Evolutionary conservation across 2,329 filamentous ascomycete species (phyloP), one percentile per base, ranked within the genome.

Genomic region (Penicillium corylophilum): DNA sequence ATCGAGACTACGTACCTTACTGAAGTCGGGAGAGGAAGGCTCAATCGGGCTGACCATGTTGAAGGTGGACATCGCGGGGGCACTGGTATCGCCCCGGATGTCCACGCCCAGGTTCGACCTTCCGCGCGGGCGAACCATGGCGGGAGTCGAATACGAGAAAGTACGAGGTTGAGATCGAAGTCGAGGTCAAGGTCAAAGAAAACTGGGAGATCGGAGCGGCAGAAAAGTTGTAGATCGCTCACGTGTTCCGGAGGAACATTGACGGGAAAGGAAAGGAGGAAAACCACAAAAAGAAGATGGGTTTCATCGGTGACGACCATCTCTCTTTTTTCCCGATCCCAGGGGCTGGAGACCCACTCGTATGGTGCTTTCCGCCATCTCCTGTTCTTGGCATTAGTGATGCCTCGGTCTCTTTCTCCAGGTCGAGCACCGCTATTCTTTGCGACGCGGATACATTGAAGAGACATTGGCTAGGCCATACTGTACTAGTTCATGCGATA

Each of bases 11-110:
- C 48, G 50, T 65, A 71, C 67, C 67, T 71, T 62, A 40, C 59
- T 60, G 60, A 58, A 61, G 46, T 64, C 64, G 13, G 65, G 57
- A 12, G 65, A 63, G 5, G 70, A 60, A 22, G 62, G 49, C 38
- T 65, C 64, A 51, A 63, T 64, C 42, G 65, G 66, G 53, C 59
- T 71, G 57, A 64, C 64, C 57, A 66, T 63, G 42, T 68, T 71
- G 69, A 77, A 71, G 33, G 74, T 77, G 23, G 75, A 75, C 61
- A 77, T 70, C 20, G 75, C 75, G 31, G 75, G 73, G 15, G 70
- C 75, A 48, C 71, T 71, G 35, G 75, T 78, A 56, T 77, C 75
- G 39, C 75, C 75, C 51, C 73, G 70, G 55, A 77, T 76, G 53
- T 77, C 75, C 53, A 66, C 75, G 48, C 75, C 75, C 49, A 78